phyloP scores from a whole-genome alignment of 768 basidiomycete genomes.

The Suillus alpinus region DNA sequence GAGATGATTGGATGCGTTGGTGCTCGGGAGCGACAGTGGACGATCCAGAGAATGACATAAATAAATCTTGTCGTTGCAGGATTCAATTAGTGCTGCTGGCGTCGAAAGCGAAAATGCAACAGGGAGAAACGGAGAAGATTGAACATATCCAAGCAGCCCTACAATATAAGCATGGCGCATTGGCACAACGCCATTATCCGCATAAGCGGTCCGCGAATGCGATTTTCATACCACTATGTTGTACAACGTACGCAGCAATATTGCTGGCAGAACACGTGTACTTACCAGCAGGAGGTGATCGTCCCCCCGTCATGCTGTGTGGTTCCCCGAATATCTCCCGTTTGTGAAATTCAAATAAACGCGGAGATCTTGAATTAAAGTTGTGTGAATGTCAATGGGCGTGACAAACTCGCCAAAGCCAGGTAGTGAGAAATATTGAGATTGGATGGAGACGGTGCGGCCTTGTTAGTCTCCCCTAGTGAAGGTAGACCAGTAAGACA shows the following conservation, averaged over 20 bases:
- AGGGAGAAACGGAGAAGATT: background rate
- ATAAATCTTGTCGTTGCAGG: background rate
- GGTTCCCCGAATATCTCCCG: background rate
- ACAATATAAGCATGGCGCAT: background rate
- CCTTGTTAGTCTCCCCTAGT: too few relatives aligned
- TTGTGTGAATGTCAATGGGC: background rate
- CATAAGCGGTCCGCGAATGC: background rate
- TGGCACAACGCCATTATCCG: background rate
- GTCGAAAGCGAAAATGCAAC: background rate
- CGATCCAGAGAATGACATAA: conserved; percentile 20
- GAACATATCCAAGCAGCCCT: background rate
- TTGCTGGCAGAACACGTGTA: background rate
- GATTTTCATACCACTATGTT: background rate
- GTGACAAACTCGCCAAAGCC: background rate
- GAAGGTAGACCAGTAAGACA: too few relatives aligned
- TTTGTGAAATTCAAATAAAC: background rate
- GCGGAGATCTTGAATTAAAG: background rate
- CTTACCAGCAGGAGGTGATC: background rate
- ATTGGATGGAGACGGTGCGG: too few relatives aligned
- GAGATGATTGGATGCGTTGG: background rate
- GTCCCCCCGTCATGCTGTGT: background rate
- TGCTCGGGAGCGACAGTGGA: conserved; percentile 15
- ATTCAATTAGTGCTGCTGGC: background rate
- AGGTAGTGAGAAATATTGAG: background rate
- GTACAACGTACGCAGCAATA: background rate